Conservation (phyloP, 1,139 yeast genomes). For the Magnusiomyces paraingens region DNA sequence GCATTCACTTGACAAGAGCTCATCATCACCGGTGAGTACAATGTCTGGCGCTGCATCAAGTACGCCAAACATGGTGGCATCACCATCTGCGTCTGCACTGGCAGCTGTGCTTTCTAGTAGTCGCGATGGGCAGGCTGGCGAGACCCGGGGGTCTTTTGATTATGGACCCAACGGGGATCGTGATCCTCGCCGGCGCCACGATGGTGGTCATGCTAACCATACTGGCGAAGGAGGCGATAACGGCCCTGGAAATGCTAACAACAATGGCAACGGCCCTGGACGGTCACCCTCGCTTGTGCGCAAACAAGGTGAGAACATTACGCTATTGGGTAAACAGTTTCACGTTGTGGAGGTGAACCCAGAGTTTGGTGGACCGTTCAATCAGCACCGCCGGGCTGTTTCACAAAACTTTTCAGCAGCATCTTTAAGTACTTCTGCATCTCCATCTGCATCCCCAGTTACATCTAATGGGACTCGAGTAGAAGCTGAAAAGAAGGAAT, state of each 20-base stretch:
- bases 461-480: background rate
- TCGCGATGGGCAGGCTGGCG: too few species aligned
- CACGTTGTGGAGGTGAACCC: conserved; percentile 33
- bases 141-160: too few species aligned
- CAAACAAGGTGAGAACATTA: conserved; percentile 27
- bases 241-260: background rate
- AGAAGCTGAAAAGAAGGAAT: background rate
- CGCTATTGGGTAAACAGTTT: conserved; percentile 31
- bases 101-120: too few species aligned
- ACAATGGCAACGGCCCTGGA: background rate
- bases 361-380: conserved; percentile 22
- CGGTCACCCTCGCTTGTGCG: conserved; percentile 26
- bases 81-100: too few species aligned
- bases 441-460: too few species aligned
- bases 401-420: conserved; percentile 7
- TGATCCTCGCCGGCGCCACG: background rate
- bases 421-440: background rate
- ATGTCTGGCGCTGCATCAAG: too few species aligned
- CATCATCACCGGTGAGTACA: too few species aligned
- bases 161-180: too few species aligned
- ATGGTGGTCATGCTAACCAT: background rate
- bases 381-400: conserved; percentile 4
- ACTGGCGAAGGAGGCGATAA: background rate
- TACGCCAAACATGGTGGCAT: too few species aligned
- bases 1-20: too few species aligned